phyloP scores from a whole-genome alignment of 805 yeast genomes.

The Kluyveromyces aestuarii region DNA sequence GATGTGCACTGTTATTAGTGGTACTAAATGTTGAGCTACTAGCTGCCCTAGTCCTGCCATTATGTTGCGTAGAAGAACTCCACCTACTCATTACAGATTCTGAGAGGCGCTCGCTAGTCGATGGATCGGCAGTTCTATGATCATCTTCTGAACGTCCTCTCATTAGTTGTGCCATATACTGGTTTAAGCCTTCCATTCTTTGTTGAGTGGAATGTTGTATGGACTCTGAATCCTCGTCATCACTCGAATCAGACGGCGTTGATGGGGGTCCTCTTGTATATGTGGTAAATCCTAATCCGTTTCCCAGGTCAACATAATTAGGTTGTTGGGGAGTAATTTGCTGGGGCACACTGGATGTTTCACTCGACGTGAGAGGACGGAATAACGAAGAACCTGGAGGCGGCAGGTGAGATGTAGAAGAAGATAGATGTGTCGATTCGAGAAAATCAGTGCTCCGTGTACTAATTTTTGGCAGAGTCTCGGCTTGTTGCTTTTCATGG shows the following conservation, averaged over 20 bases:
- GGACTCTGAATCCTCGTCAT: constrained; percentile 7
- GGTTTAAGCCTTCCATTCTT: constrained; percentile 12
- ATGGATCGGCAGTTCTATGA: neutral
- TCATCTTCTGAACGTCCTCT: constrained; percentile 1
- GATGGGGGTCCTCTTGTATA: constrained; percentile 33
- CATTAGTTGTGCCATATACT: constrained; percentile 21
- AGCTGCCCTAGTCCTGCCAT: neutral
- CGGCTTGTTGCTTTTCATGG: neutral
- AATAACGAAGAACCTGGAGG: neutral
- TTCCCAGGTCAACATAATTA: constrained; percentile 25
- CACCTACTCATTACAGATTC: neutral
- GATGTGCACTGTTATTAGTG: too few species aligned
- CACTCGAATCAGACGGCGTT: constrained; percentile 27
- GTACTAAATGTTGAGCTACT: neutral
- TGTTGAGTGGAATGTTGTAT: neutral
- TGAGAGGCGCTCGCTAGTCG: neutral
- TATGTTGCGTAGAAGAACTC: neutral
- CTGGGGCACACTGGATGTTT: neutral
- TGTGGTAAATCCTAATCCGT: constrained; percentile 28
- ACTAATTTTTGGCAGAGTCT: neutral
- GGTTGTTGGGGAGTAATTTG: neutral
- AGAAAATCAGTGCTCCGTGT: constrained; percentile 1
- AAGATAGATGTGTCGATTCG: neutral
- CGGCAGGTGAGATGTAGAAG: neutral
- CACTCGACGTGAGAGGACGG: neutral